Base-by-base conservation (phyloP, 805 yeast species). In the Myxozyma sirexii region DNA sequence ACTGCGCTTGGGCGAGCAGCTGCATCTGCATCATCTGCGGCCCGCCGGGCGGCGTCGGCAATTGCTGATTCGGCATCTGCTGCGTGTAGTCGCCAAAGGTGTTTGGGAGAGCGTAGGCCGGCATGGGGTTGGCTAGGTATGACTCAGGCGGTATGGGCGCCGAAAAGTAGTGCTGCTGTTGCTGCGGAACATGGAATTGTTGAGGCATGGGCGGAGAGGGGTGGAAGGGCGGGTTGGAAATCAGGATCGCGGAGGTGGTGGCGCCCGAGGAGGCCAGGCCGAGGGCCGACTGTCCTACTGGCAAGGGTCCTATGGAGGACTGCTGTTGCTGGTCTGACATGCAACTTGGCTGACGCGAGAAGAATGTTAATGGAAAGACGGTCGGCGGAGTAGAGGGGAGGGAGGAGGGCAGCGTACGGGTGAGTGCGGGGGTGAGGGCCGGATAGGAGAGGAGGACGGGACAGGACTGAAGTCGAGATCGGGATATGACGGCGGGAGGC, bases 1-100 rank as follows among this genome's bases (percentile, higher is more conserved):
- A 17, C 42, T 38, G 42, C 19, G 42, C n/a, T 7, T 15, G 17
- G 7, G 23, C 49, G 17, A 51, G 54, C 19, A 47, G 54, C 12
- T 45, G 38, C 35, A 56, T 37, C 35, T 49, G 60, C 43, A 54
- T 53, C 35, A 23, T 41, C 26, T 57, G 60, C 43, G 26, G 53
- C 10, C 46, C 42, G 24, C 41, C 56, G 5, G 59, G 60, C n/a
- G 57, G 59, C 4, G 55, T 54, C 26, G 62, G 62, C 51, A 54
- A 24, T 19, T 56, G 60, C 54, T 39, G 49, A 3, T 51, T 54
- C 35, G 62, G 62, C 51, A 54, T 21, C 17, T 56, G 60, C 54
- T 39, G 49, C 45, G 49, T 35, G 45, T 56, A 59, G n/a, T 59
- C 63, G 8, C 53, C 50, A 26, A 53, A 58, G 13, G 19, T 42